Conservation (phyloP, 2,329 filamentous ascomycete species). For the Fulvia fulva region DNA sequence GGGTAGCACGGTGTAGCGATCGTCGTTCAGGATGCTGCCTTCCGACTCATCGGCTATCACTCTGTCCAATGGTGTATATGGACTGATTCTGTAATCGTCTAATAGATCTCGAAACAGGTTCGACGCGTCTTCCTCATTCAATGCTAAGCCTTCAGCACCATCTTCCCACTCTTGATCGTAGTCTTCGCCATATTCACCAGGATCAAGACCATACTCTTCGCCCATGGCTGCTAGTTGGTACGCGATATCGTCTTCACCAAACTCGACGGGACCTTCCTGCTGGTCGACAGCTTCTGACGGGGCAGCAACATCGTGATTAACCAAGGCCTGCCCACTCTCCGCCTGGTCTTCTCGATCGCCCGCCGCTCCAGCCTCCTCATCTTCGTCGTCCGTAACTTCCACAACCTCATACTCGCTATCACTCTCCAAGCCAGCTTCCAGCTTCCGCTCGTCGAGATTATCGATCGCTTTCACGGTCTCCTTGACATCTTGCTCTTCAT, state of each 20-base stretch:
- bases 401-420: conserved; percentile 71
- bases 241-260: conserved; percentile 91
- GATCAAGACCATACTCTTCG: conserved; percentile 73
- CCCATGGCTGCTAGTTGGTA: conserved; percentile 89
- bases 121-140: conserved; percentile 72
- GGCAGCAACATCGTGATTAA: conserved; percentile 37
- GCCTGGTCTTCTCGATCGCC: conserved; percentile 61
- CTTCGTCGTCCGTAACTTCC: conserved; percentile 63
- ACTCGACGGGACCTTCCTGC: conserved; percentile 61
- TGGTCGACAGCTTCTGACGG: conserved; percentile 54
- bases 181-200: conserved; percentile 69
- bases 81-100: conserved; percentile 75
- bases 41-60: conserved; percentile 64
- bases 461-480: conserved; percentile 34
- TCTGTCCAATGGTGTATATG: conserved; percentile 89
- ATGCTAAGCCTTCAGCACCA: conserved; percentile 63
- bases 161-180: conserved; percentile 57
- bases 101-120: conserved; percentile 82
- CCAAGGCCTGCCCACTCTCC: conserved; percentile 38
- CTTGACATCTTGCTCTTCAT: conserved; percentile 56
- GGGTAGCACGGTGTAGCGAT: conserved; percentile 75
- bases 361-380: conserved; percentile 39
- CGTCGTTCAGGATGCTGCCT: conserved; percentile 75
- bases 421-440: conserved; percentile 39
- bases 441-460: conserved; percentile 15